Conservation (phyloP, 768 basidiomycete genomes). For the Hirschioporus abietinus region DNA sequence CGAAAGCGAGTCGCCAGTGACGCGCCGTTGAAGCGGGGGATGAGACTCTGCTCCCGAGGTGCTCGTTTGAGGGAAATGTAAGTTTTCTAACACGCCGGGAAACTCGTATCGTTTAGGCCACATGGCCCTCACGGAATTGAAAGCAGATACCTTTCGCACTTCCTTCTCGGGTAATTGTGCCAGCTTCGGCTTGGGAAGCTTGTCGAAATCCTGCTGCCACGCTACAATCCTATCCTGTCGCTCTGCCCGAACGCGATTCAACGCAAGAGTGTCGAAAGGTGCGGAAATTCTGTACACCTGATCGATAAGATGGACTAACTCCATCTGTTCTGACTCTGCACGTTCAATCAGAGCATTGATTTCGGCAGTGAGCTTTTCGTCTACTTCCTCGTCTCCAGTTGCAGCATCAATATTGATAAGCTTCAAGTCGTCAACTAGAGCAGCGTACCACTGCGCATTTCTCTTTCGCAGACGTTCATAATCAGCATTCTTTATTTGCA, state of each 20-base stretch:
- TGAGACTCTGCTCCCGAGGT: constrained; percentile 74
- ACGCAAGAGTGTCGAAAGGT: constrained; percentile 79
- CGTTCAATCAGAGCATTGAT: constrained; percentile 63
- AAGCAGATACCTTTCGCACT: constrained; percentile 53
- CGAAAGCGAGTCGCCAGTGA: constrained; percentile 49
- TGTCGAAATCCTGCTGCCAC: constrained; percentile 94
- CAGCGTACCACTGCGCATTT: constrained; percentile 71
- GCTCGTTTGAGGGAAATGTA: constrained; percentile 54
- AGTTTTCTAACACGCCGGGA: constrained; percentile 46
- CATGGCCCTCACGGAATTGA: constrained; percentile 65
- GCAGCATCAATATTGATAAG: constrained; percentile 73
- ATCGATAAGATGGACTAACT: constrained; percentile 70
- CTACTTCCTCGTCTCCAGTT: constrained; percentile 71
- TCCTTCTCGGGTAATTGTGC: constrained; percentile 41
- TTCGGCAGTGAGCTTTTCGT: constrained; percentile 55
- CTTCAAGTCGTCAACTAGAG: constrained; percentile 69
- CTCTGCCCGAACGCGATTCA: constrained; percentile 80
- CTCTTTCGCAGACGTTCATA: constrained; percentile 71
- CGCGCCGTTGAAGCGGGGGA: constrained; percentile 36
- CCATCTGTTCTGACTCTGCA: constrained; percentile 70
- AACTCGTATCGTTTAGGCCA: constrained; percentile 62
- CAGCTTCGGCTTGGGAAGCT: constrained; percentile 68
- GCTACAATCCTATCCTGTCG: constrained; percentile 92
- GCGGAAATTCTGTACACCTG: constrained; percentile 74
- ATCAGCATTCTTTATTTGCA: constrained; percentile 89